A percentile compares a stretch with the other conserved stretches of the same genome.
These are phyloP conservation scores for Umbelopsis ramanniana DNA, from an alignment of 192 early-diverging fungal species.

Conservation along the genomic window DNA sequence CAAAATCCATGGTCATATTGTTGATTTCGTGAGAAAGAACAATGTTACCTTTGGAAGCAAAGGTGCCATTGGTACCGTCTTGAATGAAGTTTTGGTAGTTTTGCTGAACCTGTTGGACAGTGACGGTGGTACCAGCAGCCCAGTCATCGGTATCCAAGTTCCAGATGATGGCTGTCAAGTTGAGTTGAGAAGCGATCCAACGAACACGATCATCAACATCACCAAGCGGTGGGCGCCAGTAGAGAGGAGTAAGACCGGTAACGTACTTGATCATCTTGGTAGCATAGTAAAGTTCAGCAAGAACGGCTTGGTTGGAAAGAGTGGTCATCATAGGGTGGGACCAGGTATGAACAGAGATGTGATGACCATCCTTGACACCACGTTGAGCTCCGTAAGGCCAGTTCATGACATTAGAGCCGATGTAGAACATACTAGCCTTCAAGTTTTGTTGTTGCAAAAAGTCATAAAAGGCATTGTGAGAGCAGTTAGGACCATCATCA, in stretches of 20 bases:
- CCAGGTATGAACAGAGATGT: constrained; percentile 70
- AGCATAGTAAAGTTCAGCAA: constrained; percentile 62
- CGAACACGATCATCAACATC: constrained; percentile 60
- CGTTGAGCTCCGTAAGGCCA: constrained; percentile 44
- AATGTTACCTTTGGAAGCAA: constrained; percentile 36
- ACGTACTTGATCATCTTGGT: constrained; percentile 57
- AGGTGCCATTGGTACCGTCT: constrained; percentile 38
- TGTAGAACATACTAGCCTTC: constrained; percentile 46
- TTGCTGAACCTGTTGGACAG: constrained; percentile 28
- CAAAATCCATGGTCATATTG: constrained; percentile 41
- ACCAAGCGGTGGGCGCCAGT: constrained; percentile 56
- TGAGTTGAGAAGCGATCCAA: constrained; percentile 52
- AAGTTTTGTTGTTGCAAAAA: constrained; percentile 50
- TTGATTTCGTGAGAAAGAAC: constrained; percentile 44
- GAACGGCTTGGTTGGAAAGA: constrained; percentile 47
- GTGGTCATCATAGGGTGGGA: constrained; percentile 56
- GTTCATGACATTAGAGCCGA: constrained; percentile 46
- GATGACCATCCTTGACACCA: constrained; percentile 56
- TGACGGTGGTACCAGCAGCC: constrained; percentile 30
- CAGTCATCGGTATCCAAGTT: constrained; percentile 60
- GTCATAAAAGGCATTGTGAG: constrained; percentile 47
- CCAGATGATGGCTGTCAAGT: constrained; percentile 57
- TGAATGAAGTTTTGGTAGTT: constrained; percentile 37
- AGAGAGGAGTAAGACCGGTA: constrained; percentile 51
- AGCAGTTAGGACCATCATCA: constrained; percentile 61